Base-by-base conservation (phyloP, 768 basidiomycete genomes). In the Sarcomyxa edulis region DNA sequence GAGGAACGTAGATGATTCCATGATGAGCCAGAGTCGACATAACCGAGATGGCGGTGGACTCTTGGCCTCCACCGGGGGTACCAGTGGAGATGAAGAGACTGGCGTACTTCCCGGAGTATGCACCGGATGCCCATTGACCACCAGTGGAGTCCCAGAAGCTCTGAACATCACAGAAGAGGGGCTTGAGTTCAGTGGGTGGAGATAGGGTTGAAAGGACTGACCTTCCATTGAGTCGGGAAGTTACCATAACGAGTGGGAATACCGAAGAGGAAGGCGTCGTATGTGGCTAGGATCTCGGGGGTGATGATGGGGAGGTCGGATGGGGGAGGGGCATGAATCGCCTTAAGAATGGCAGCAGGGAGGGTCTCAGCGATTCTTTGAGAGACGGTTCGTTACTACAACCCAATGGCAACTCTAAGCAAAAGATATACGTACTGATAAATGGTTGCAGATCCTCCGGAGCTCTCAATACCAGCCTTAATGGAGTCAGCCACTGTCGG, bases 101-200 rank as follows among this genome's bases (percentile, higher is more conserved):
- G 1, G 70, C 85, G 45, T 72, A 76, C 61, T 90, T 91, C 44
- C 84, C 86, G 12, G 68, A 58, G 42, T 88, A 62, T 0, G 62
- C 62, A 18, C 84, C 78, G 0, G 36, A 19, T 1, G 49, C 54
- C 84, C 84, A 86, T 15, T 83, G 69, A 5, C 57, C 51, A 36
- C 87, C 86, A 6, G 84, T 85, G 1, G 65, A 51, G 48, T 94
- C 90, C 78, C 85, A 92, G 63, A 95, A 86, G 0, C 74, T 51
- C 81, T 84, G 33, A 25, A 22, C 19, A 23, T 10, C 22, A 21
- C 5, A 11, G 19, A 2, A 7, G 14, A 37, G 7, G 23, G 7
- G 7, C n/a, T n/a, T n/a, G n/a, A n/a, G n/a, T n/a, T 10, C 21
- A 37, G 18, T n/a, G n/a, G 14, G 9, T 15, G 11, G 14, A n/a